Conservation (phyloP, 2,329 filamentous ascomycete species). For the Dactylellina sp. region DNA sequence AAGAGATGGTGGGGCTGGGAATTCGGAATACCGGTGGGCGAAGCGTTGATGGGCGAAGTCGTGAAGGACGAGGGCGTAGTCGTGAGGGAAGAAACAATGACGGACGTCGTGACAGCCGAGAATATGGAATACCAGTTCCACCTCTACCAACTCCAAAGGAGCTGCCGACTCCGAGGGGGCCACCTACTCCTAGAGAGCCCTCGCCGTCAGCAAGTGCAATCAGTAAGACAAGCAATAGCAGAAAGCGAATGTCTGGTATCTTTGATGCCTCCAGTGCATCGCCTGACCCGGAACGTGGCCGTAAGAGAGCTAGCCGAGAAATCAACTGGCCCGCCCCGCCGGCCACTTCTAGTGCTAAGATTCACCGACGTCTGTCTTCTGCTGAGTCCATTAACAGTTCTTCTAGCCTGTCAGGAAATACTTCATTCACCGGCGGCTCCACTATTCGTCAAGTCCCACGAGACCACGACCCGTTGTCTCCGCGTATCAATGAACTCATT, state of each 20-base stretch:
- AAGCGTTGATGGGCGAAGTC: constrained; percentile 26
- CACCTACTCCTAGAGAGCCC: constrained; percentile 17
- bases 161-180: neutral
- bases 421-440: constrained; percentile 20
- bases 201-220: constrained; percentile 28
- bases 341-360: constrained; percentile 26
- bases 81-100: constrained; percentile 22
- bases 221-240: constrained; percentile 42
- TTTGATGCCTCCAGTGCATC: constrained; percentile 31
- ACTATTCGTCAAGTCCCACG: constrained; percentile 45
- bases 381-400: constrained; percentile 29
- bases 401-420: constrained; percentile 21
- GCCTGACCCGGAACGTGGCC: constrained; percentile 44
- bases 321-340: constrained; percentile 42
- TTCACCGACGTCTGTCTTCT: constrained; percentile 33
- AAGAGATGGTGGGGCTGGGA: constrained; percentile 37
- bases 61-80: neutral
- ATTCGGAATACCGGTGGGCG: constrained; percentile 41
- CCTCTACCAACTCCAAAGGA: constrained; percentile 33
- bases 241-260: constrained; percentile 48
- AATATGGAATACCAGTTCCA: constrained; percentile 28
- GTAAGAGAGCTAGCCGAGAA: constrained; percentile 51
- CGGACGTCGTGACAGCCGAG: constrained; percentile 25
- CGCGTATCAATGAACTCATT: constrained; percentile 43
- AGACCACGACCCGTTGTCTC: constrained; percentile 37